These are phyloP conservation scores for Microstroma glucosiphilum DNA, from an alignment of 1,284 basidiomycete species.

Conservation along the genomic window DNA sequence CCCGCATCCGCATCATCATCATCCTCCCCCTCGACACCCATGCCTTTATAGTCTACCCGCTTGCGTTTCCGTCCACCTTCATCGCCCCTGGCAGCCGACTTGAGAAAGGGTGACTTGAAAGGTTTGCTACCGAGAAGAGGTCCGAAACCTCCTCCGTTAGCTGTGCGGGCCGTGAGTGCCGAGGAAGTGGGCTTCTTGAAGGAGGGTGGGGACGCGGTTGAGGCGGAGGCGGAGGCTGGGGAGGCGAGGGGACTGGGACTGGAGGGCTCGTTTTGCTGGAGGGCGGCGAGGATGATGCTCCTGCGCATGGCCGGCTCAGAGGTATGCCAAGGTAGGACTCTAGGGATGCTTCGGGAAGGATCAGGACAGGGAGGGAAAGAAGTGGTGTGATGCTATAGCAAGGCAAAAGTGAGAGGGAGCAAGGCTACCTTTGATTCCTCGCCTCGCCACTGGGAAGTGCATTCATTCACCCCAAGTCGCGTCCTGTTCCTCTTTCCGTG, in stretches of 20 bases:
- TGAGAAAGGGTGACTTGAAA: conserved; percentile 41
- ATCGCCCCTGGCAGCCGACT: conserved; percentile 19
- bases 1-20: conserved; percentile 19
- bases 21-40: conserved; percentile 30
- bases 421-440: no score
- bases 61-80: conserved; percentile 34
- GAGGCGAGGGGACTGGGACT: neutral
- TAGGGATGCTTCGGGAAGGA: no score
- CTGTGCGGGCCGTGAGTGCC: neutral
- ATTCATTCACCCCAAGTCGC: no score
- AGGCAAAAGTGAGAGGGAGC: no score
- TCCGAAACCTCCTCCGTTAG: conserved; percentile 9
- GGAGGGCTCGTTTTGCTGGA: conserved; percentile 3
- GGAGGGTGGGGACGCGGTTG: neutral
- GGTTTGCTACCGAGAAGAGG: conserved; percentile 36
- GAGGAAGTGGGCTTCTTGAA: neutral
- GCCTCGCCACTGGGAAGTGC: no score
- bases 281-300: conserved; percentile 9
- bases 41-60: conserved; percentile 42
- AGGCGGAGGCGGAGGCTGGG: neutral
- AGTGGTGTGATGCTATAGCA: no score
- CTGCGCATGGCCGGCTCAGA: neutral
- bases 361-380: no score
- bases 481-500: no score
- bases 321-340: no score